Base-by-base conservation (phyloP, 345 rosid species). In the Limnanthes douglasii region DNA sequence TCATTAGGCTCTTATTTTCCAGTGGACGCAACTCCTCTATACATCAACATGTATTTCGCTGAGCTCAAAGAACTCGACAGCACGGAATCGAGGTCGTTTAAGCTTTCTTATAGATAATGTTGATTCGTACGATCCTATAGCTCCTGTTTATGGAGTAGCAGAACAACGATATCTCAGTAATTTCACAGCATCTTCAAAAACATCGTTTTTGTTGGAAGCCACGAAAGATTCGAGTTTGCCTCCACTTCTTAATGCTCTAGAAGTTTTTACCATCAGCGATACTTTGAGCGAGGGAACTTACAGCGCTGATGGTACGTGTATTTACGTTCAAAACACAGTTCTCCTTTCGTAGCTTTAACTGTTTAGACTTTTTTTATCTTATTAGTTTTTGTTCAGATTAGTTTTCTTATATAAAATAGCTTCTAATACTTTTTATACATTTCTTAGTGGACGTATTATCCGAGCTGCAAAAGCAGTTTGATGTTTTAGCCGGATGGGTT, bases 231-330 rank as follows among this genome's bases (percentile, higher is more conserved):
- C 75, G 13, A 59, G 65, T 2, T 53, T 59, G 42, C 64, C 73
- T 11, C 75, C 75, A 3, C 59, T 72, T 17, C 41, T 72, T 14
- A 72, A 62, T 36, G 75, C 81, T 30, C 8, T 57, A 34, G 73
- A 68, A 50, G 30, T 54, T 20, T 72, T 58, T 15, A 7, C 2
- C 2, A 11, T 65, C 8, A 40, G 53, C 12, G 48, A 51, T 37
- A 42, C 33, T 8, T 18, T 59, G 18, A 44, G 45, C 1, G 45
- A 46, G 20, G 69, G 71, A 50, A 56, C 61, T 13, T 8, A 58
- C 13, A 39, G 49, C 23, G 20, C 40, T 7, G 68, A 66, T 17
- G 72, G 72, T 62, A 17, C 6, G 59, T 14, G 14, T 18, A 9
- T 8, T 1, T 36, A 7, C 16, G 13, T n/a, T n/a, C n/a, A n/a